Base-by-base conservation (phyloP, 208 protist species). In the Acanthamoeba healyi region DNA sequence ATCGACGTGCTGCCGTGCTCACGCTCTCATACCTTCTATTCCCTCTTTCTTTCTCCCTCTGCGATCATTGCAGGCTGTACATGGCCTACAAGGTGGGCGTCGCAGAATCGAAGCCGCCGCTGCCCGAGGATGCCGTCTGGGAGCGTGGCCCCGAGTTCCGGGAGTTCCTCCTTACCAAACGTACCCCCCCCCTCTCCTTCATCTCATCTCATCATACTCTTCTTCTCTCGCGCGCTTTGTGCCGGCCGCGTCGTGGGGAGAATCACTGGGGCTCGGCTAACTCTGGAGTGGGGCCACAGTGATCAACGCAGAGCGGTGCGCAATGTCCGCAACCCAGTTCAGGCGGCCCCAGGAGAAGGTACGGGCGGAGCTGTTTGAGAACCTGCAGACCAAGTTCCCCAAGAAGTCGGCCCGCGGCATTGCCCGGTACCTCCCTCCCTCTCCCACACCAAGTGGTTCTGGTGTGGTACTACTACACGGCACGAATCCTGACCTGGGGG, bases 281-380 rank as follows among this genome's bases (percentile, higher is more conserved):
- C 7, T 0, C 2, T 34, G 58, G 26, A n/a, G 2, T 17, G 19
- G n/a, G 29, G 58, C 9, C 9, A n/a, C 46, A 87, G 79, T 87
- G 42, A 87, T 87, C 40, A 87, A 87, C 32, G 79, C 79, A 5
- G 79, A 87, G 42, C 79, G 79, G 42, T 87, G 79, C 34, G 79
- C 79, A 38, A 58, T 87, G 79, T 87, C 79, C 9, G 79, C 79
- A 10, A 5, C 79, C 14, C 79, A 87, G 79, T 87, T 87, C 26
- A 5, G 79, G 79, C 40, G 49, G 42, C 9, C 49, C 10, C 79
- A 87, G 49, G 79, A 87, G 29, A 5, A n/a, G 10, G 79, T 87
- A 14, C 79, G 79, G 29, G 79, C 5, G 29, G 79, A 87, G 46
- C 49, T 87, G 46, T 87, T 87, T 40, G 79, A 26, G 29, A n/a